Conservation (phyloP, 2,329 filamentous ascomycete species). For the Beauveria medogensis region DNA sequence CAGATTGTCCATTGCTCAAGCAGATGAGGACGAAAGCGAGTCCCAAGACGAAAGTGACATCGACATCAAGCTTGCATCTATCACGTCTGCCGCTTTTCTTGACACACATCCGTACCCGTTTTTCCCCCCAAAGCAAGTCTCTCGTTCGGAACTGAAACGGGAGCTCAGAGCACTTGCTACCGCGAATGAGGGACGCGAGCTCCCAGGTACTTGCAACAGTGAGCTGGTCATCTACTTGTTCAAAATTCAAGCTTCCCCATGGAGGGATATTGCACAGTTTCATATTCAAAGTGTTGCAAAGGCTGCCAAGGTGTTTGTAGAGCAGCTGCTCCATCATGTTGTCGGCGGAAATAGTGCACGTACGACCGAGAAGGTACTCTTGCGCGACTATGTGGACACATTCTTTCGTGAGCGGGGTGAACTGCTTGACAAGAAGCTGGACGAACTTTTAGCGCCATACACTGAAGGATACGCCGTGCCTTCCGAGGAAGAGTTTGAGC, state of each 20-base stretch:
- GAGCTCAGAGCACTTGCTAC: constrained; percentile 18
- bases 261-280: constrained; percentile 28
- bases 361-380: constrained; percentile 13
- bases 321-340: constrained; percentile 22
- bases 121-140: background rate
- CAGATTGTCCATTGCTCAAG: background rate
- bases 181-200: constrained; percentile 31
- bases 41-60: no score
- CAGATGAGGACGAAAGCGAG: no score
- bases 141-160: background rate
- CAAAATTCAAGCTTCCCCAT: constrained; percentile 28
- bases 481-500: constrained; percentile 25
- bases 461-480: constrained; percentile 24
- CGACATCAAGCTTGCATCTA: background rate
- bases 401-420: constrained; percentile 27
- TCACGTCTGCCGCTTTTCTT: background rate
- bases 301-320: constrained; percentile 27
- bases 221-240: constrained; percentile 31
- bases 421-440: constrained; percentile 25
- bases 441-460: constrained; percentile 33
- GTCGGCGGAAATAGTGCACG: constrained; percentile 14
- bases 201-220: constrained; percentile 30
- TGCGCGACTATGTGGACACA: constrained; percentile 19
- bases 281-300: constrained; percentile 26
- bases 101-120: background rate